Evolutionary conservation across 1,139 yeast species (phyloP).

Genomic region (Yueomyces sp.): DNA sequence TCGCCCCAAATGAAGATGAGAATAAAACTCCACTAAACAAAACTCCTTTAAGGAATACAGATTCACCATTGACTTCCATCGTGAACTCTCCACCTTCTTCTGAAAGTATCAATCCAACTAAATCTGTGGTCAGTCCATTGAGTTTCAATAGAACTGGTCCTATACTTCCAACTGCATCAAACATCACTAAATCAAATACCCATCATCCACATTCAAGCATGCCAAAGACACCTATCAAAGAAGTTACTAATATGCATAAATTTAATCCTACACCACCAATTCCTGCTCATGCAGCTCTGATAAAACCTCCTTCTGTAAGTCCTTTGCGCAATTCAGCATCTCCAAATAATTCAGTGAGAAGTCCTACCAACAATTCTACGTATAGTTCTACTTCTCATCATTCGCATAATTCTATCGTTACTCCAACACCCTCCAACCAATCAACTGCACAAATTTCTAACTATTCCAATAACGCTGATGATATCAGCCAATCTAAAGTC

Average conservation of each 20-base stretch:
- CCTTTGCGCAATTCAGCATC: background rate
- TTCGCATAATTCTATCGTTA: too few species aligned
- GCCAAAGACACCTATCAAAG: background rate
- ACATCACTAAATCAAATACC: background rate
- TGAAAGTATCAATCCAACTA: background rate
- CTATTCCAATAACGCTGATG: too few species aligned
- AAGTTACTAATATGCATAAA: background rate
- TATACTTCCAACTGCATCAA: background rate
- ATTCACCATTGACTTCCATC: constrained; percentile 3
- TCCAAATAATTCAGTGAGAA: too few species aligned
- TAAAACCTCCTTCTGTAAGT: background rate
- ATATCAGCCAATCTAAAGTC: too few species aligned
- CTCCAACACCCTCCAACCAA: too few species aligned
- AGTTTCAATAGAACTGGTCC: background rate
- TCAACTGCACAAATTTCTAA: too few species aligned
- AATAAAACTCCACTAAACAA: constrained; percentile 2
- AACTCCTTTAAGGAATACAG: constrained; percentile 6
- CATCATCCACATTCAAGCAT: background rate
- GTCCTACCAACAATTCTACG: too few species aligned
- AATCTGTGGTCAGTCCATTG: background rate
- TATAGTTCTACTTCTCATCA: too few species aligned
- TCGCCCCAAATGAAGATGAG: background rate
- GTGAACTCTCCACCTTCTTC: background rate
- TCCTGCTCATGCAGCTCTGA: background rate
- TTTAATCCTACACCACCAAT: background rate